These are phyloP conservation scores for Trichaptum fuscoviolaceum DNA, from an alignment of 768 basidiomycete genomes.

Conservation along the genomic window DNA sequence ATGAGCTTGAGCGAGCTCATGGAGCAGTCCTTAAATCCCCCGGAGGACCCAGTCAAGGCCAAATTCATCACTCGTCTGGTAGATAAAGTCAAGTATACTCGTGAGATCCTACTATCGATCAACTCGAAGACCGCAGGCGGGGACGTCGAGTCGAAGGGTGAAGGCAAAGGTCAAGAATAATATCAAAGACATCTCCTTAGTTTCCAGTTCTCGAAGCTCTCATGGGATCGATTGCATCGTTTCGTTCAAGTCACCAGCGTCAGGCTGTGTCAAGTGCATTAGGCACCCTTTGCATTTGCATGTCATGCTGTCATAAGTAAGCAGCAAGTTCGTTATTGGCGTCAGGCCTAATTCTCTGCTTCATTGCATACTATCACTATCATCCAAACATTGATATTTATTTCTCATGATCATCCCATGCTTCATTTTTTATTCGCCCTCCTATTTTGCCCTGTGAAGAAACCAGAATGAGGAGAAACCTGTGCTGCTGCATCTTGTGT, in stretches of 20 bases:
- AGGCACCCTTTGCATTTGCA: neutral
- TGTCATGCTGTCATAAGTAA: neutral
- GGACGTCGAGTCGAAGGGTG: neutral
- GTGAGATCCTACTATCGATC: constrained; percentile 75
- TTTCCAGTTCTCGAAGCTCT: neutral
- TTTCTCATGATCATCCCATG: neutral
- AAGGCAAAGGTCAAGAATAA: neutral
- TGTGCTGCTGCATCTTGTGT: neutral
- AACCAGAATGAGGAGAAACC: neutral
- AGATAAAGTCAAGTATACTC: constrained; percentile 82
- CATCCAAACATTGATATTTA: neutral
- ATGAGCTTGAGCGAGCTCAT: constrained; percentile 71
- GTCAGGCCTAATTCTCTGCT: neutral
- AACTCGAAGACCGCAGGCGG: neutral
- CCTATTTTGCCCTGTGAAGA: neutral
- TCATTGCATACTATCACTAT: neutral
- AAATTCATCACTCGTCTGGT: constrained; percentile 62
- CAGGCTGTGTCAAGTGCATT: constrained; percentile 1
- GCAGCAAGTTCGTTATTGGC: neutral
- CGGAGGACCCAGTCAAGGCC: constrained; percentile 45
- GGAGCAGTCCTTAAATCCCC: constrained; percentile 39
- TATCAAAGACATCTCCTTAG: neutral
- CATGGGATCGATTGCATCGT: neutral
- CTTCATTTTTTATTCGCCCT: neutral
- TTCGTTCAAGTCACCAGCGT: neutral